phyloP scores from a whole-genome alignment of 2,329 filamentous ascomycete species.

The Monilinia polystroma region DNA sequence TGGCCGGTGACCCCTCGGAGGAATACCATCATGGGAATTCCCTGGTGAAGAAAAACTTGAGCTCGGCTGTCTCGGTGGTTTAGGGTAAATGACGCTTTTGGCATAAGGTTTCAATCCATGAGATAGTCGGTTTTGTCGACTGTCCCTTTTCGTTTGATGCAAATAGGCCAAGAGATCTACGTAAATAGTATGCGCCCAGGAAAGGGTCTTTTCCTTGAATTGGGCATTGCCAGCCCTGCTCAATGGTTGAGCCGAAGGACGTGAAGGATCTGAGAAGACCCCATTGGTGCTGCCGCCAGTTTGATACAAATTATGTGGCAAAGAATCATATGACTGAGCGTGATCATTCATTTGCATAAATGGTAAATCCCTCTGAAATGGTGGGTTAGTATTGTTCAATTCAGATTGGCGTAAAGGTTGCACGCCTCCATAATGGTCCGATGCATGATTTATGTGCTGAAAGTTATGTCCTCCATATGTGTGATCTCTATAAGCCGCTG shows the following conservation, averaged over 20 bases:
- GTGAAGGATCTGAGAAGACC: slow-evolving; percentile 26
- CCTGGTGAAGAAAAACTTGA: slow-evolving; percentile 30
- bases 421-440: slow-evolving; percentile 19
- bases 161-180: slow-evolving; percentile 66
- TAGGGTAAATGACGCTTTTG: slow-evolving; percentile 57
- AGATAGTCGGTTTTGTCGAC: slow-evolving; percentile 39
- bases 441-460: slow-evolving; percentile 1
- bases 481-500: slow-evolving; percentile 55
- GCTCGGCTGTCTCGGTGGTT: slow-evolving; percentile 41
- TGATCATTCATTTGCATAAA: slow-evolving; percentile 9
- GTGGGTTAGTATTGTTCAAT: slow-evolving; percentile 14
- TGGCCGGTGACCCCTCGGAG: slow-evolving; percentile 5
- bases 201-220: slow-evolving; percentile 68
- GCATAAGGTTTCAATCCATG: slow-evolving; percentile 43
- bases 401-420: slow-evolving; percentile 24
- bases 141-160: slow-evolving; percentile 56
- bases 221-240: slow-evolving; percentile 42
- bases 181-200: slow-evolving; percentile 71
- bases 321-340: slow-evolving; percentile 19
- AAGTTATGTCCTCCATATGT: slow-evolving; percentile 40
- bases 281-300: slow-evolving; percentile 12
- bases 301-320: slow-evolving; percentile 20
- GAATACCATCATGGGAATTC: background rate
- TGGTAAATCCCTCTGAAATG: slow-evolving; percentile 14
- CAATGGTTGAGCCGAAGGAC: slow-evolving; percentile 32